Evolutionary conservation across 306 rosid genomes (phyloP).

Genomic region (Erythrophleum fordii): DNA sequence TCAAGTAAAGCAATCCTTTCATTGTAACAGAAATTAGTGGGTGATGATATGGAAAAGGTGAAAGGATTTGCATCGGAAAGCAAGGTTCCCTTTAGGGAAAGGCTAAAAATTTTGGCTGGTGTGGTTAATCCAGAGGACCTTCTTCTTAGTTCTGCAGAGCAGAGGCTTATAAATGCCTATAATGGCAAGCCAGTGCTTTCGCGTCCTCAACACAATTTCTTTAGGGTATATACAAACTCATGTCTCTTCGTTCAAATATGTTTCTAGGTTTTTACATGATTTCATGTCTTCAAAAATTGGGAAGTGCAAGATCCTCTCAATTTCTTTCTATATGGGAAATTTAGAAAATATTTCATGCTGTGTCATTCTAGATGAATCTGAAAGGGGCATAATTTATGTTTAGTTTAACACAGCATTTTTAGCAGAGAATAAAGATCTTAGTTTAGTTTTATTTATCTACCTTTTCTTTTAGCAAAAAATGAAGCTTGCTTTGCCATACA

Average conservation of each 20-base stretch:
- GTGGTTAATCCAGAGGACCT: slow-evolving; percentile 79
- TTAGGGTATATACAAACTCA: slow-evolving; percentile 44
- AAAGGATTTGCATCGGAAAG: slow-evolving; percentile 66
- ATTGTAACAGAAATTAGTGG: slow-evolving; percentile 56
- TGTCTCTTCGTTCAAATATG: background rate
- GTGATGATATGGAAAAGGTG: slow-evolving; percentile 69
- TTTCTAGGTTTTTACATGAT: slow-evolving; percentile 12
- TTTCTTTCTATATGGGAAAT: background rate
- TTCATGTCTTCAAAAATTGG: background rate
- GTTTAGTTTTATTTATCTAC: background rate
- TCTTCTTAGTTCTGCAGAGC: slow-evolving; percentile 59
- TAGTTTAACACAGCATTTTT: background rate
- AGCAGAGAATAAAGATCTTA: background rate
- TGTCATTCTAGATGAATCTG: background rate
- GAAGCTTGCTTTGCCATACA: background rate
- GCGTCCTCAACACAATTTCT: slow-evolving; percentile 83
- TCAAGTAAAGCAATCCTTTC: background rate
- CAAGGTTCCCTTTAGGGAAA: slow-evolving; percentile 69
- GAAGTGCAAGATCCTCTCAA: background rate
- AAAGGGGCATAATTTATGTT: background rate
- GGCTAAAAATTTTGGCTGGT: slow-evolving; percentile 73
- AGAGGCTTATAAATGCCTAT: slow-evolving; percentile 61
- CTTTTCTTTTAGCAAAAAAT: slow-evolving; percentile 14
- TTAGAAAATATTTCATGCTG: background rate
- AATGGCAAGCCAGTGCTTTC: slow-evolving; percentile 87